Conservation (phyloP, 176 grass and related monocot species). For the Carex littledalei region DNA sequence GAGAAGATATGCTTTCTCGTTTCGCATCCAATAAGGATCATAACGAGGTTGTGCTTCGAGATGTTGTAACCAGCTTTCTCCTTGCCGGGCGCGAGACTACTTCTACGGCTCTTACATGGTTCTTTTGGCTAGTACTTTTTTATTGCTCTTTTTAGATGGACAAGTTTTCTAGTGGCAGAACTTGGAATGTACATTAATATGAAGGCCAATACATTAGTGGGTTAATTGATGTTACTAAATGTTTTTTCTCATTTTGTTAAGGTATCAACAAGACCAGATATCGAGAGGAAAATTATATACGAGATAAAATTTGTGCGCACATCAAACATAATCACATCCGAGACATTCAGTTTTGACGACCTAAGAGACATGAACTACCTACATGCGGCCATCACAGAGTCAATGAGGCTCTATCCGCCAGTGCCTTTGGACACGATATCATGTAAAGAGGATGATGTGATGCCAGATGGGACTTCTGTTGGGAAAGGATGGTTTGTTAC, state of each 20-base stretch:
- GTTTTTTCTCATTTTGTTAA: neutral
- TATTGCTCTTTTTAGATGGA: neutral
- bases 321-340: no score
- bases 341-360: no score
- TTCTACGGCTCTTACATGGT: conserved; percentile 45
- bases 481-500: conserved; percentile 26
- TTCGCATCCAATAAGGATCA: conserved; percentile 21
- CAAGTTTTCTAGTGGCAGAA: neutral
- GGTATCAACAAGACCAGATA: no score
- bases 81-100: conserved; percentile 44
- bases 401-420: no score
- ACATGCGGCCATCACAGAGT: no score
- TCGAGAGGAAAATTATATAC: no score
- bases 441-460: conserved; percentile 33
- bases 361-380: no score
- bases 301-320: no score
- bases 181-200: neutral
- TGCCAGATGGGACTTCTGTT: conserved; percentile 42
- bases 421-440: conserved; percentile 13
- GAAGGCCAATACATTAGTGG: neutral
- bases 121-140: conserved; percentile 36
- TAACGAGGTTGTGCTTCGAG: conserved; percentile 21
- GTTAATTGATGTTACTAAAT: neutral
- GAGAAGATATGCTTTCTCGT: conserved; percentile 31
- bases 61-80: conserved; percentile 37